These are phyloP conservation scores for Adansonia madagascariensis DNA, from an alignment of 441 rosid genomes.

Conservation along the genomic window DNA sequence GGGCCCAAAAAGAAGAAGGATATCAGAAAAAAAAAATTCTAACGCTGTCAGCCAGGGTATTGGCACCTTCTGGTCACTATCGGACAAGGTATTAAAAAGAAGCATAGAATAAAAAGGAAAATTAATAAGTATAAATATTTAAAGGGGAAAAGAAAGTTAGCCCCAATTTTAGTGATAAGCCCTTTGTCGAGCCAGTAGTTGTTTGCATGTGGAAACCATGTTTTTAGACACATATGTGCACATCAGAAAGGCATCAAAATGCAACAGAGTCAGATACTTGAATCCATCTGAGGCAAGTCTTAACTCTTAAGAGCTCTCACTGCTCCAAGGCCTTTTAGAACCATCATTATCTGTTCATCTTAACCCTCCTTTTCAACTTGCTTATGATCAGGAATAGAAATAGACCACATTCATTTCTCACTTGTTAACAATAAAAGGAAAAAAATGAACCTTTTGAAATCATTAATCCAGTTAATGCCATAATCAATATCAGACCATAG, in stretches of 20 bases:
- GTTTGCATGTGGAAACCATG: not conserved
- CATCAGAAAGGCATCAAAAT: not conserved
- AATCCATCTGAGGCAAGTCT: not conserved
- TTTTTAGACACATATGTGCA: not conserved
- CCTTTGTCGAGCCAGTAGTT: conserved; percentile 1
- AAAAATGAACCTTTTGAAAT: not conserved
- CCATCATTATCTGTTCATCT: not conserved
- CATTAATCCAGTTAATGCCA: not conserved
- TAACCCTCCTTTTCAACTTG: not conserved
- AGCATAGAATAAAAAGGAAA: not conserved
- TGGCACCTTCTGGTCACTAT: not conserved
- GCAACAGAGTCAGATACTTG: not conserved
- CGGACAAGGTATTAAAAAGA: not conserved
- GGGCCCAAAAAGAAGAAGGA: not conserved
- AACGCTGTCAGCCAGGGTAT: not conserved
- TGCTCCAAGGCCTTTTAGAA: not conserved
- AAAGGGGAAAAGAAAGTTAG: not conserved
- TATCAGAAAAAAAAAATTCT: not conserved
- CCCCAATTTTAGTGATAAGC: not conserved
- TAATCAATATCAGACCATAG: not conserved
- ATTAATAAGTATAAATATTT: not conserved
- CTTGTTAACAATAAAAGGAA: not conserved
- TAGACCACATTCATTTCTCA: not conserved
- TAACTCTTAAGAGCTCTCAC: conserved; percentile 6
- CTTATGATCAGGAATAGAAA: not conserved